Evolutionary conservation across 257 asterid species (phyloP).

Genomic region (Fraxinus anomala): DNA sequence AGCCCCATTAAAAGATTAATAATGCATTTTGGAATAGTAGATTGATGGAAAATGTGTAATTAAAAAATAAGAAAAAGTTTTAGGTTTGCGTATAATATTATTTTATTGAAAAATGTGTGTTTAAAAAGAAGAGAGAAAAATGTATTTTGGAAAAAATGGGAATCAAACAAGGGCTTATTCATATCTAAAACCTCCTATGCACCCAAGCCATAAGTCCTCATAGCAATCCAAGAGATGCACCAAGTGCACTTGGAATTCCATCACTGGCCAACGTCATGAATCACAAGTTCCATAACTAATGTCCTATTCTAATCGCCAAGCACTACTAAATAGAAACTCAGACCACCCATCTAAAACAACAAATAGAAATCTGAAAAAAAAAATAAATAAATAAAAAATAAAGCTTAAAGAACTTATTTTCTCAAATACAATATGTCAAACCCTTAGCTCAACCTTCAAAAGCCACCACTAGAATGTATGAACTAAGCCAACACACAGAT

Average conservation of each 20-base stretch:
- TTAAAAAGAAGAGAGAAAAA: too few relatives aligned
- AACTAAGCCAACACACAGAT: not conserved
- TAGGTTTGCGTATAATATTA: too few relatives aligned
- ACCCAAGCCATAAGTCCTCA: slow-evolving; percentile 15
- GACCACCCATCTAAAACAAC: not conserved
- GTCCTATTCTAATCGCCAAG: slow-evolving; percentile 1
- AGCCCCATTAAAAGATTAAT: too few relatives aligned
- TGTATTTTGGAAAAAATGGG: too few relatives aligned
- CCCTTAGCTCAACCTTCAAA: not conserved
- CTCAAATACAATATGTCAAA: slow-evolving; percentile 1
- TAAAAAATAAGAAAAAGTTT: too few relatives aligned
- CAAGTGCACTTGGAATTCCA: not conserved
- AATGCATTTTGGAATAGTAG: too few relatives aligned
- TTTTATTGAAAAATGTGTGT: too few relatives aligned
- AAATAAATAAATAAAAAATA: too few relatives aligned
- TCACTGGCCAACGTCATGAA: not conserved
- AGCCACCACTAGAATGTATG: not conserved
- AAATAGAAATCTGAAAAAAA: not conserved
- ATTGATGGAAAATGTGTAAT: too few relatives aligned
- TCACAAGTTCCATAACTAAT: not conserved
- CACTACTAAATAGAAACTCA: not conserved
- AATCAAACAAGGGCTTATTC: too few relatives aligned
- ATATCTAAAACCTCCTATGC: not conserved
- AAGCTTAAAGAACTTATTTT: not conserved
- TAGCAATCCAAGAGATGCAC: slow-evolving; percentile 1